Percentiles rank a stretch among this genome's conserved stretches.
Conservation (phyloP, 1,284 basidiomycete species). For the Inonotus hispidus region DNA sequence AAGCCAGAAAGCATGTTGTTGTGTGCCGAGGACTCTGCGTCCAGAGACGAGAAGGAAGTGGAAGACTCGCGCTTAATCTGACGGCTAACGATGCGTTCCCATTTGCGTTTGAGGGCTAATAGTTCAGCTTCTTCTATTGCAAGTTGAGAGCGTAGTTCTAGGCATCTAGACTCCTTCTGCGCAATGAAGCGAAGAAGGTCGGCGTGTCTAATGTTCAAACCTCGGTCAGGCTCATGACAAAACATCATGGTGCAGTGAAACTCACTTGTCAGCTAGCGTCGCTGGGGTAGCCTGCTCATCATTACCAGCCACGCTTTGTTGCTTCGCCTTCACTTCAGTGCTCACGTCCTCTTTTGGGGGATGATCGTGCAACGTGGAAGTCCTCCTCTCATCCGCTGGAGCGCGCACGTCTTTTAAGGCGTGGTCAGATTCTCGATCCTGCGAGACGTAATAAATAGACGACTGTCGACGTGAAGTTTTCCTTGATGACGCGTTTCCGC, state of each 20-base stretch:
- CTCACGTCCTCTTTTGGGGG: not conserved
- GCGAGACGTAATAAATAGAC: slow-evolving; percentile 56
- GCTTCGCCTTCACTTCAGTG: not conserved
- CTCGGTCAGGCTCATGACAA: not conserved
- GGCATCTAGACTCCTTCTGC: slow-evolving; percentile 75
- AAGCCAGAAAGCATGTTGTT: slow-evolving; percentile 49
- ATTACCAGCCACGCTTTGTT: not conserved
- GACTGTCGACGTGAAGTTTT: slow-evolving; percentile 42
- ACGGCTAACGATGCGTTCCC: slow-evolving; percentile 69
- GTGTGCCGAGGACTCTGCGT: slow-evolving; percentile 14
- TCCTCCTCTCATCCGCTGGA: slow-evolving; percentile 19
- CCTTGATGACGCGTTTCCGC: not conserved
- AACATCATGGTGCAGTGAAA: slow-evolving; percentile 12
- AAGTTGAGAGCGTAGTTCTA: slow-evolving; percentile 70
- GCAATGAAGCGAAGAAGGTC: slow-evolving; percentile 74
- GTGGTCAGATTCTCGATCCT: slow-evolving; percentile 25
- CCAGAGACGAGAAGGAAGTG: slow-evolving; percentile 11
- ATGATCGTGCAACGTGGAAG: not conserved
- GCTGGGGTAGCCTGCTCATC: slow-evolving; percentile 32
- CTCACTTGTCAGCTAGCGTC: slow-evolving; percentile 58
- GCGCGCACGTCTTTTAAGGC: slow-evolving; percentile 20
- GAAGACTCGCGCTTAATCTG: slow-evolving; percentile 40
- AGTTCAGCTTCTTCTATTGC: slow-evolving; percentile 66
- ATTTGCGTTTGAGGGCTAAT: slow-evolving; percentile 66
- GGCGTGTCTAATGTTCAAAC: slow-evolving; percentile 47